Base-by-base conservation (phyloP, 306 rosid genomes). In the Corylus avellana region DNA sequence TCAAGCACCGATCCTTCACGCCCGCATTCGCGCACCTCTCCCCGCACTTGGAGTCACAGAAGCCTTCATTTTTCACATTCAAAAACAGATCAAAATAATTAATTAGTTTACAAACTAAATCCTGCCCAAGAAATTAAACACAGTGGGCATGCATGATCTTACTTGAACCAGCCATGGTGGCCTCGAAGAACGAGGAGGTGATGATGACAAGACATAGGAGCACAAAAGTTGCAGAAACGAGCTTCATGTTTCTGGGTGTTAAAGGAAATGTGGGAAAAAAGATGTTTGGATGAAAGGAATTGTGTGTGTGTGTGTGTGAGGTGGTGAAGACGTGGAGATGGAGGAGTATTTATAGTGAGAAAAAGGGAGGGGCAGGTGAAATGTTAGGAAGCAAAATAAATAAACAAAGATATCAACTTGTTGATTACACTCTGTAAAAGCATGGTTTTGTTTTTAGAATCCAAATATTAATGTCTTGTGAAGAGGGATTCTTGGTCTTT, bases 1-100 rank as follows among this genome's bases (percentile, higher is more conserved):
- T 91, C 81, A 93, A 56, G 80, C 99, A 95, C 71, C 97, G 55
- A n/a, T 90, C 87, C 78, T 83, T 46, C 35, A 77, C 8, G 70
- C 91, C 94, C 0, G 98, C 97, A 44, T 85, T 85, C 1, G 93
- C 63, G 59, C 99, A 95, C 80, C 99, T 89, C 42, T 11, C 27
- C 17, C 1, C 49, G 47, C 98, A 95, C 81, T 83, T 90, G 3
- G 85, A 78, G 72, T 82, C 83, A 75, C 98, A 95, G 39, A 85
- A 88, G 3, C 0, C 97, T 93, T 80, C 27, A 64, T 16, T 8
- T 12, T 73, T 14, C 18, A 11, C 37, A 20, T 72, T 12, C 9
- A 10, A 35, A 20, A 17, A 18, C 6, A 32, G 35, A 37, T 17
- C 4, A 10, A 4, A 32, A 51, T 1, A 42, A 49, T 17, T 77